These are phyloP conservation scores for Ambrosiella cleistominuta DNA, from an alignment of 2,329 filamentous ascomycete genomes.

Conservation along the genomic window DNA sequence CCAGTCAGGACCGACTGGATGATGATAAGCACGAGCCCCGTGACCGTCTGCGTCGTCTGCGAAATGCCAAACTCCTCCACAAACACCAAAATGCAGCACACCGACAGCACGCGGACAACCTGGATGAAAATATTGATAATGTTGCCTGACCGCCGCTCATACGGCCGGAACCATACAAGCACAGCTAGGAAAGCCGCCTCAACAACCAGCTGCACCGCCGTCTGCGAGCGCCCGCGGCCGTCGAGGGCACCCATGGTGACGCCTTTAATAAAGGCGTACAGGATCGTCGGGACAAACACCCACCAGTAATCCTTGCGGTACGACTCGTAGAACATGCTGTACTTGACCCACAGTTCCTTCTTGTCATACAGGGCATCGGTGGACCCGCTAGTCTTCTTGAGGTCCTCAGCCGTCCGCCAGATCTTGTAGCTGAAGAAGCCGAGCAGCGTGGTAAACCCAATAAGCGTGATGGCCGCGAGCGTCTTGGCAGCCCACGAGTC, in stretches of 20 bases:
- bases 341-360: slow-evolving; percentile 83
- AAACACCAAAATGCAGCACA: slow-evolving; percentile 78
- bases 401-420: slow-evolving; percentile 53
- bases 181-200: slow-evolving; percentile 65
- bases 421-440: slow-evolving; percentile 74
- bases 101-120: slow-evolving; percentile 71
- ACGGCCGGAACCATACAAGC: slow-evolving; percentile 72
- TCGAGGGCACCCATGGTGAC: slow-evolving; percentile 70
- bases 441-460: slow-evolving; percentile 64
- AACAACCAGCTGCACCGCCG: slow-evolving; percentile 60
- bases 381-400: slow-evolving; percentile 62
- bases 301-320: slow-evolving; percentile 96
- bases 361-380: slow-evolving; percentile 61
- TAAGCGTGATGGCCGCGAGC: slow-evolving; percentile 67
- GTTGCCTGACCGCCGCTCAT: slow-evolving; percentile 70
- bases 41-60: slow-evolving; percentile 85
- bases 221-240: slow-evolving; percentile 69
- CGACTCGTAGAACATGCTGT: slow-evolving; percentile 91
- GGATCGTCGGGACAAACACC: slow-evolving; percentile 76
- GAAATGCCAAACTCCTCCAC: slow-evolving; percentile 81
- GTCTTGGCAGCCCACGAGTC: slow-evolving; percentile 87
- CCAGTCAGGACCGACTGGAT: slow-evolving; percentile 74
- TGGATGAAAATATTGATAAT: slow-evolving; percentile 90
- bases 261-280: slow-evolving; percentile 84
- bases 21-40: slow-evolving; percentile 83